phyloP scores from a whole-genome alignment of 2,329 filamentous ascomycete species.

The Pseudopithomyces maydicus region DNA sequence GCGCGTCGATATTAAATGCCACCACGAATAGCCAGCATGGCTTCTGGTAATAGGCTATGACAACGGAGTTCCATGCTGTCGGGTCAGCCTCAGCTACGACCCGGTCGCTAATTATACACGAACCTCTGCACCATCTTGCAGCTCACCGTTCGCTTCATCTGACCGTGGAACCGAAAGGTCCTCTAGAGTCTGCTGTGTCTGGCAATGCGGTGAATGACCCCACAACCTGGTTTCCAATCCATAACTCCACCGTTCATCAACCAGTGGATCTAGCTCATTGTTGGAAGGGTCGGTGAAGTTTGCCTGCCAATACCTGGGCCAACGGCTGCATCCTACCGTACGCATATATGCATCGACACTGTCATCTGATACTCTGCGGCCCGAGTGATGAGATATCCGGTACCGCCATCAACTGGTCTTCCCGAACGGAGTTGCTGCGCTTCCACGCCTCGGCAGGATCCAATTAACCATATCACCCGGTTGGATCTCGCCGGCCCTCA shows the following conservation, averaged over 20 bases:
- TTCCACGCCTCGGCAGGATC: not conserved
- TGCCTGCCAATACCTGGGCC: not conserved
- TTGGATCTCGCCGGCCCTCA: not conserved
- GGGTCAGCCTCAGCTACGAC: constrained; percentile 12
- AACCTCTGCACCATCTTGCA: constrained; percentile 4
- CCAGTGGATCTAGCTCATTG: not conserved
- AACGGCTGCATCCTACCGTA: not conserved
- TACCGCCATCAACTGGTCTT: not conserved
- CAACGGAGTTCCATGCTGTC: constrained; percentile 8
- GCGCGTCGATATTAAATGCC: constrained; percentile 19
- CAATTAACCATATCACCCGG: constrained; percentile 7
- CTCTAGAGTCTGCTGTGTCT: constrained; percentile 1
- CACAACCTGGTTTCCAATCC: constrained; percentile 12
- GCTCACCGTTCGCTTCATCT: constrained; percentile 3
- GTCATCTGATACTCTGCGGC: constrained; percentile 3
- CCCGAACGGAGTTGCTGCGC: not conserved
- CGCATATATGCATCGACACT: not conserved
- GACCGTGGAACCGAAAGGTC: not conserved
- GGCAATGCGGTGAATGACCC: constrained; percentile 9
- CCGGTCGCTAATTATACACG: constrained; percentile 16
- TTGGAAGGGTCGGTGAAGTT: not conserved
- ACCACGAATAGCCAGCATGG: constrained; percentile 10
- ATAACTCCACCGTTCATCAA: constrained; percentile 5
- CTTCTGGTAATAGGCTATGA: constrained; percentile 10
- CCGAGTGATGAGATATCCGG: constrained; percentile 5